Evolutionary conservation across 495 filamentous ascomycete genomes (phyloP).

Genomic region (Endocarpon pusillum): DNA sequence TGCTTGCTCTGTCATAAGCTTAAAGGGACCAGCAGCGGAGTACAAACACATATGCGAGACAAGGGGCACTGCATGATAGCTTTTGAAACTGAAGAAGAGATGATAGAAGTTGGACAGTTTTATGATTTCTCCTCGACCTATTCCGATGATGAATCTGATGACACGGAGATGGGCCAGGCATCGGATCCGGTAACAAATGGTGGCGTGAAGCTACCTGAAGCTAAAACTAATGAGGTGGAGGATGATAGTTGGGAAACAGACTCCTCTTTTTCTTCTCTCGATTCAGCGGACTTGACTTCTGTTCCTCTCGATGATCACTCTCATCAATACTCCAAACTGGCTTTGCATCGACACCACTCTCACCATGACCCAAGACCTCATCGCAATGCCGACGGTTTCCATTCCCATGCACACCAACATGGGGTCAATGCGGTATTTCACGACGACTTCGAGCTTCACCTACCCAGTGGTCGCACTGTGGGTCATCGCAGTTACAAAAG

Average conservation of each 20-base stretch:
- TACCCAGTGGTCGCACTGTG: constrained; percentile 79
- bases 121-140: constrained; percentile 96
- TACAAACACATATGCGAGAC: constrained; percentile 93
- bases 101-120: constrained; percentile 90
- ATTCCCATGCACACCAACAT: constrained; percentile 48
- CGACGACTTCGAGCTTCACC: constrained; percentile 81
- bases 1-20: constrained; percentile 73
- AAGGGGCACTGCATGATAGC: constrained; percentile 93
- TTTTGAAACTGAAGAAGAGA: constrained; percentile 75
- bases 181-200: constrained; percentile 7
- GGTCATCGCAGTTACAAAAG: constrained; percentile 73
- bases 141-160: constrained; percentile 54
- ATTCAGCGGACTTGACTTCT: constrained; percentile 54
- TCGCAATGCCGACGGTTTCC: constrained; percentile 51
- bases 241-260: constrained; percentile 82
- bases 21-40: constrained; percentile 52
- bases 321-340: constrained; percentile 40
- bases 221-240: constrained; percentile 33
- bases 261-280: constrained; percentile 64
- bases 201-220: constrained; percentile 21
- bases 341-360: constrained; percentile 48
- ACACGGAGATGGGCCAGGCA: constrained; percentile 16
- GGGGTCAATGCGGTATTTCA: constrained; percentile 56
- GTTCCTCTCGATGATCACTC: constrained; percentile 49
- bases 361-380: constrained; percentile 44